Evolutionary conservation across 306 rosid genomes (phyloP).

Genomic region (Myrica gale): DNA sequence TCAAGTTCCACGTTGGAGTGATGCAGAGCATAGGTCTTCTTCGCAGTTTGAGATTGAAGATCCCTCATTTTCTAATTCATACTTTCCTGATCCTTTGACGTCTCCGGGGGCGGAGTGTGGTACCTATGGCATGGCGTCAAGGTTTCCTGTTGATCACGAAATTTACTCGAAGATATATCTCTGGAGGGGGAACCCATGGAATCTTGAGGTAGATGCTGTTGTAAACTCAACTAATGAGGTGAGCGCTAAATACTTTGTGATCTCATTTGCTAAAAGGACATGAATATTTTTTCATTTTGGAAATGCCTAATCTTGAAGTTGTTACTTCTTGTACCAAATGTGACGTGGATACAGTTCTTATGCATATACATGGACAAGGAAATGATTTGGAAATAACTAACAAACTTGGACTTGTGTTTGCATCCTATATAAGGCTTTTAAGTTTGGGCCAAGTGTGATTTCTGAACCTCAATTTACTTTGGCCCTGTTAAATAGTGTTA

Average conservation of each 20-base stretch:
- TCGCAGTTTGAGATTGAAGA: slow-evolving; percentile 60
- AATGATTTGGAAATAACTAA: not conserved
- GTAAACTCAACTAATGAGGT: slow-evolving; percentile 98
- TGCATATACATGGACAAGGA: not conserved
- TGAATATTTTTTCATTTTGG: slow-evolving; percentile 8
- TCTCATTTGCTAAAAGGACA: slow-evolving; percentile 1
- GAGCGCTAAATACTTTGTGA: slow-evolving; percentile 18
- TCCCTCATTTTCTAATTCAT: slow-evolving; percentile 54
- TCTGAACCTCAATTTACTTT: not conserved
- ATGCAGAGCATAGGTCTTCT: slow-evolving; percentile 68
- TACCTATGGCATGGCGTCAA: slow-evolving; percentile 45
- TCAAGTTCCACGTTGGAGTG: slow-evolving; percentile 94
- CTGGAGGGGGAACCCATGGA: slow-evolving; percentile 99
- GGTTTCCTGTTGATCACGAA: slow-evolving; percentile 87
- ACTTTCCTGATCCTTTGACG: slow-evolving; percentile 76
- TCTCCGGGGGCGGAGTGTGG: slow-evolving; percentile 51
- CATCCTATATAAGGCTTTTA: not conserved
- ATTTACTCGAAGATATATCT: slow-evolving; percentile 77
- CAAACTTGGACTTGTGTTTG: not conserved
- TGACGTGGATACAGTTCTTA: not conserved
- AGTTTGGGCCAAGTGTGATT: not conserved
- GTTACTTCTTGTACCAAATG: not conserved
- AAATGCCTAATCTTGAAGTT: not conserved
- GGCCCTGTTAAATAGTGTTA: not conserved
- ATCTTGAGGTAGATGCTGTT: slow-evolving; percentile 96